Evolutionary conservation across 192 early-diverging fungal species (phyloP).

Genomic region (Entophlyctis helioformis): DNA sequence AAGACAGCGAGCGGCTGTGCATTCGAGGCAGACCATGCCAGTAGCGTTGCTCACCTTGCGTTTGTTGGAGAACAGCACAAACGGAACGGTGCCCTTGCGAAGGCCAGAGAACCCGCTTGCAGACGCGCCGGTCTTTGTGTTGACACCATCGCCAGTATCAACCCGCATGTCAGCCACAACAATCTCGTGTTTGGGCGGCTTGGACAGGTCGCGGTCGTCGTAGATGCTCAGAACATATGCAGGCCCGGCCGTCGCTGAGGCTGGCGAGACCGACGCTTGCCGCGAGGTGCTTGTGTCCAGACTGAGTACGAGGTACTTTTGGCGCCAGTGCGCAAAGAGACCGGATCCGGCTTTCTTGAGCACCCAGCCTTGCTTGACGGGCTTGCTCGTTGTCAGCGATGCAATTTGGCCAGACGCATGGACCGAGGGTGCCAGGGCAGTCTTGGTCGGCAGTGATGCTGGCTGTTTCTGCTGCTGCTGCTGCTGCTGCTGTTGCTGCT

Average conservation of each 20-base stretch:
- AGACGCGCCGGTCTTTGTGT: no score
- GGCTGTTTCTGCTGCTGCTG: no score
- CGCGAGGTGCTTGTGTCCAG: neutral
- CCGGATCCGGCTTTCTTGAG: constrained; percentile 31
- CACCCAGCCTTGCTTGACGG: constrained; percentile 43
- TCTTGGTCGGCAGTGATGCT: no score
- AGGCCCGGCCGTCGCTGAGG: no score
- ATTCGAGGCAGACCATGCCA: neutral
- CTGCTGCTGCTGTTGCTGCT: no score
- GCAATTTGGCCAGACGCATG: no score
- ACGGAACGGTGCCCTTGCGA: constrained; percentile 10
- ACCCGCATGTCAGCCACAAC: constrained; percentile 12
- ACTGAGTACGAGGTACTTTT: constrained; percentile 33
- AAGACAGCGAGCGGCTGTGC: neutral
- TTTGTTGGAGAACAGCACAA: constrained; percentile 4
- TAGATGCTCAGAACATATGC: constrained; percentile 20
- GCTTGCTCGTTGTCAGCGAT: no score
- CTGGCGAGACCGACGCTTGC: no score
- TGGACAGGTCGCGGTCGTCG: constrained; percentile 28
- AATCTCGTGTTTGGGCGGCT: constrained; percentile 32
- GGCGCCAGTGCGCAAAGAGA: constrained; percentile 31
- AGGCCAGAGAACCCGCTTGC: neutral
- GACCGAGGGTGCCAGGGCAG: no score
- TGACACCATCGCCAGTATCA: constrained; percentile 3
- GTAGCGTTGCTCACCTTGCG: constrained; percentile 4